Conservation (phyloP, 192 early-diverging fungal species). For the Chytriomyces sp. region DNA sequence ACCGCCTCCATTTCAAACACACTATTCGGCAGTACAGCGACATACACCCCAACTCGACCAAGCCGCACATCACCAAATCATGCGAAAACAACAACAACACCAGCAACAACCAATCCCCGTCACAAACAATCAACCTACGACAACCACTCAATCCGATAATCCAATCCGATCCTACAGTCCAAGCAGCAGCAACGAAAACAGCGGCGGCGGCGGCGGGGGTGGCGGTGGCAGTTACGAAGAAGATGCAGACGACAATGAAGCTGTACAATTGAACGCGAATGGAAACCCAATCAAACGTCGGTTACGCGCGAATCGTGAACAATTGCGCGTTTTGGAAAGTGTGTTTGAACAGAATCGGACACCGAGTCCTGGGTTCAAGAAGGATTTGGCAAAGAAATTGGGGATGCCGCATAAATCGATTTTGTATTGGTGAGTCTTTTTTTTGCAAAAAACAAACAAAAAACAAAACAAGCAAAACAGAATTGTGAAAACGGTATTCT, state of each 20-base stretch:
- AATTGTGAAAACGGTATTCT: not conserved
- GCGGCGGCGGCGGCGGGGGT: not conserved
- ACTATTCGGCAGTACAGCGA: not conserved
- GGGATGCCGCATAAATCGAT: slow-evolving; percentile 35
- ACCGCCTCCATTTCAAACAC: not conserved
- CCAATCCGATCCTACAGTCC: not conserved
- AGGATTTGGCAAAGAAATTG: slow-evolving; percentile 19
- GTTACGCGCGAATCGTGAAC: slow-evolving; percentile 34
- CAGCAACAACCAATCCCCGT: not conserved
- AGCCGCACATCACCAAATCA: not conserved
- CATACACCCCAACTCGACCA: not conserved
- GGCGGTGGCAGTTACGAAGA: not conserved
- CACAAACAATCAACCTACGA: not conserved
- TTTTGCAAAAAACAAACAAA: not conserved
- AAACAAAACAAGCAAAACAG: not conserved
- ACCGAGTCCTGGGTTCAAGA: slow-evolving; percentile 20
- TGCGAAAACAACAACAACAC: not conserved
- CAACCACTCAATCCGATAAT: not conserved
- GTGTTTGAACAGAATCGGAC: slow-evolving; percentile 25
- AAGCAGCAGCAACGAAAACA: not conserved
- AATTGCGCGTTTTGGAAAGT: slow-evolving; percentile 22
- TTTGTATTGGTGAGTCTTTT: slow-evolving; percentile 24
- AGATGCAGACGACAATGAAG: not conserved
- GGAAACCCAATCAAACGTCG: slow-evolving; percentile 33
- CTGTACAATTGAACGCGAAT: slow-evolving; percentile 17